Percentiles rank a stretch among this genome's conserved stretches.
Evolutionary conservation across 345 rosid genomes (phyloP).

Genomic region (Brassica juncea): DNA sequence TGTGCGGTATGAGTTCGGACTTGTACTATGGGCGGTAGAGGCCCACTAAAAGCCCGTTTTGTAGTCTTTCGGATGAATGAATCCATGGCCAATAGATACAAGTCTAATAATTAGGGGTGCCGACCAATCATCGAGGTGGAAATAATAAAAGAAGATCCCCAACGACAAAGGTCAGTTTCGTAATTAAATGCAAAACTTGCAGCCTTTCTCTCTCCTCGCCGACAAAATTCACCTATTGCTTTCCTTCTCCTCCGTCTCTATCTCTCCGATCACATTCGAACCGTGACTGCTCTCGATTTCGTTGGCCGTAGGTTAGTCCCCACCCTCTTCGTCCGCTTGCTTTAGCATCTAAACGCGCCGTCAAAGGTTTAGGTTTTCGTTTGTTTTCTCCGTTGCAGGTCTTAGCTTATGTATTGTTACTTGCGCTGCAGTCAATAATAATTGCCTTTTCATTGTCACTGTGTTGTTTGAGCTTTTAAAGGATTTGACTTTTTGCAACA

Average conservation of each 20-base stretch:
- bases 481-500: background rate
- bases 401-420: background rate
- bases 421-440: background rate
- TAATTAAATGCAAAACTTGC: slow-evolving; percentile 19
- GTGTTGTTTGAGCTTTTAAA: background rate
- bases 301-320: slow-evolving; percentile 3
- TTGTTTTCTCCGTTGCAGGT: background rate
- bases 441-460: background rate
- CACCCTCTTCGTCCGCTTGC: background rate
- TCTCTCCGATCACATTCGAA: background rate
- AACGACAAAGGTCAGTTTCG: slow-evolving; percentile 17
- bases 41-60: background rate
- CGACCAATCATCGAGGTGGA: background rate
- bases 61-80: background rate
- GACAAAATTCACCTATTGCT: slow-evolving; percentile 3
- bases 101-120: background rate
- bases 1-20: background rate
- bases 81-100: background rate
- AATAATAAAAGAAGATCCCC: background rate
- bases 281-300: background rate
- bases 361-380: background rate
- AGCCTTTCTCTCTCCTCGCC: slow-evolving; percentile 17
- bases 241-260: slow-evolving; percentile 20
- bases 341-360: background rate
- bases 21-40: background rate